phyloP scores from a whole-genome alignment of 2,329 filamentous ascomycete species.

The Cladosporium austrohemisphaericum region DNA sequence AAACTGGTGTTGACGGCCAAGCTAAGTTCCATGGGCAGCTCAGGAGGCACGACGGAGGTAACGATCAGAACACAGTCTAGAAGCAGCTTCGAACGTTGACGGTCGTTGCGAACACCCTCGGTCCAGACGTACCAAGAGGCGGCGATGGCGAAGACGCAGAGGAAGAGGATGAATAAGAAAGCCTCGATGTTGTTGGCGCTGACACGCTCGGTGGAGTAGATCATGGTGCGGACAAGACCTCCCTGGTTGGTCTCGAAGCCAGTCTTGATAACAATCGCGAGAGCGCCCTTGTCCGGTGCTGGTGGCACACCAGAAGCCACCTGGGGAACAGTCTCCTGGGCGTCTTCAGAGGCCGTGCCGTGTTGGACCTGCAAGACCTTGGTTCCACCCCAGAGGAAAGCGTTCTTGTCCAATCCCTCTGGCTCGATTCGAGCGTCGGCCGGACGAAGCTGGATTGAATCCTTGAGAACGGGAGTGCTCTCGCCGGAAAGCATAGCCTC shows the following conservation, averaged over 20 bases:
- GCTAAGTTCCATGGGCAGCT: conserved; percentile 96
- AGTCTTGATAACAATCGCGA: conserved; percentile 94
- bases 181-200: conserved; percentile 98
- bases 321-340: conserved; percentile 55
- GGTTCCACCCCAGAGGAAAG: conserved; percentile 94
- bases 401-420: conserved; percentile 92
- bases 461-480: conserved; percentile 93
- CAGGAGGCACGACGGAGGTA: conserved; percentile 96
- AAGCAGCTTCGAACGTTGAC: conserved; percentile 94
- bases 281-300: conserved; percentile 89
- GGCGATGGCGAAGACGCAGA: conserved; percentile 91
- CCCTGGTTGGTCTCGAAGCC: conserved; percentile 98
- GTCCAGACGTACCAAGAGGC: conserved; percentile 99
- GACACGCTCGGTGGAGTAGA: conserved; percentile 96
- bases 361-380: conserved; percentile 96
- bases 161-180: conserved; percentile 94
- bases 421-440: conserved; percentile 75
- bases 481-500: conserved; percentile 99
- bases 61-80: conserved; percentile 97
- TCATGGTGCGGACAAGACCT: conserved; percentile 97
- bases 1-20: conserved; percentile 96
- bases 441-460: conserved; percentile 87
- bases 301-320: conserved; percentile 71
- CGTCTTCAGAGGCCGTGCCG: conserved; percentile 70
- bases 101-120: conserved; percentile 88